Percentiles rank a stretch among this genome's conserved stretches.
phyloP scores from a whole-genome alignment of 1,139 yeast species.

The Saccharomyces hybrid region DNA sequence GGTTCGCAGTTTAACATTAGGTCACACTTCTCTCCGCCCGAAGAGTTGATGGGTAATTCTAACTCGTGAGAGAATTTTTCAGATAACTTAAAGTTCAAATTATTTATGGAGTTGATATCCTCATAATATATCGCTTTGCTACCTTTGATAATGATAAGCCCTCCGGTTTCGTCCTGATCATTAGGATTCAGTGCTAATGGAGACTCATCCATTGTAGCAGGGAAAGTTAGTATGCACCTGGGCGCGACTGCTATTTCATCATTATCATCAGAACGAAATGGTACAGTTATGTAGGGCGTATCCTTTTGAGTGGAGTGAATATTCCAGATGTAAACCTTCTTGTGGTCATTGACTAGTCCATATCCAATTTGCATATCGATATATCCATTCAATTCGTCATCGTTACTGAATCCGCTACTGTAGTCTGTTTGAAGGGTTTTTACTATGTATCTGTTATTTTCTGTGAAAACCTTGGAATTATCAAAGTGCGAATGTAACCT shows the following conservation, averaged over 20 bases:
- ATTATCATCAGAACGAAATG: constrained; percentile 29
- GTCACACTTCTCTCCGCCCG: constrained; percentile 50
- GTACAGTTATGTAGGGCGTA: constrained; percentile 46
- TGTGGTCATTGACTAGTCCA: constrained; percentile 47
- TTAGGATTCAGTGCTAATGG: background rate
- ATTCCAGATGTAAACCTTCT: constrained; percentile 60
- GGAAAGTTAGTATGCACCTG: constrained; percentile 58
- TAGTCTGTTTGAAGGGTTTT: constrained; percentile 6
- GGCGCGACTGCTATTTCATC: constrained; percentile 37
- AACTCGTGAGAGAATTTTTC: constrained; percentile 26
- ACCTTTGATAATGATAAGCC: constrained; percentile 31
- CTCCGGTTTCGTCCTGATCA: constrained; percentile 12
- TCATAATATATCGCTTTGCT: constrained; percentile 44
- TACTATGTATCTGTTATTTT: constrained; percentile 27
- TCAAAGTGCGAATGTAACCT: background rate
- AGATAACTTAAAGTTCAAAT: constrained; percentile 31
- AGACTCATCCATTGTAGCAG: constrained; percentile 48
- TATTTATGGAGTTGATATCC: constrained; percentile 35
- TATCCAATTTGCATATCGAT: constrained; percentile 48
- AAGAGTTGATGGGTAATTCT: constrained; percentile 32
- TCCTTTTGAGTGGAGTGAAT: constrained; percentile 52
- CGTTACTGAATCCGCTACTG: background rate
- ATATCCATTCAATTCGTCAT: constrained; percentile 37
- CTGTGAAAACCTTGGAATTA: constrained; percentile 21
- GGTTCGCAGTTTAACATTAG: constrained; percentile 61